A percentile compares a stretch with the other conserved stretches of the same genome.
Conservation (phyloP, 192 early-diverging fungal species). For the Linnemannia schmuckeri region DNA sequence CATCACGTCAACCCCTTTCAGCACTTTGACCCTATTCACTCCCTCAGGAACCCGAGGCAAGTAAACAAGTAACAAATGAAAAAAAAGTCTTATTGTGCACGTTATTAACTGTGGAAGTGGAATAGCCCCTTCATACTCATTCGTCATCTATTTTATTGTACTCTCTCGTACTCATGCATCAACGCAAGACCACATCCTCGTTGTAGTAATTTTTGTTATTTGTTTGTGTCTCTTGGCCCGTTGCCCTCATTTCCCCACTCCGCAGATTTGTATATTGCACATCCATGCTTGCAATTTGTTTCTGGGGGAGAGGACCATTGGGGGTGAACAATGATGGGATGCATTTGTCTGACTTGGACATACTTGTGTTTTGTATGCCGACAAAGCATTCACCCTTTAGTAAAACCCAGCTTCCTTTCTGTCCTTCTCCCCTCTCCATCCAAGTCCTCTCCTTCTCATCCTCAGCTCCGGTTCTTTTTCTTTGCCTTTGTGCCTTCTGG, state of each 20-base stretch:
- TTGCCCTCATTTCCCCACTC: neutral
- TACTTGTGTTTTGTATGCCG: neutral
- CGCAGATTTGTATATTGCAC: neutral
- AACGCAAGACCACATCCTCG: slow-evolving; percentile 2
- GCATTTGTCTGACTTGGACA: neutral
- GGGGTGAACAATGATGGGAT: neutral
- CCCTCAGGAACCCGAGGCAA: slow-evolving; percentile 6
- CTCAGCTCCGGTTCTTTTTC: neutral
- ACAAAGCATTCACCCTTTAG: neutral
- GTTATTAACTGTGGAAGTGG: neutral
- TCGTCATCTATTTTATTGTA: neutral
- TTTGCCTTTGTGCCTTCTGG: neutral
- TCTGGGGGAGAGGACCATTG: slow-evolving; percentile 1
- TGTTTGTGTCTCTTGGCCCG: neutral
- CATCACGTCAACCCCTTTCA: neutral
- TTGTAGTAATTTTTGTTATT: neutral
- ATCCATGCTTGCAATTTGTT: neutral
- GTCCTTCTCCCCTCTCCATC: neutral
- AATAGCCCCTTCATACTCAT: neutral
- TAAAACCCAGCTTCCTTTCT: neutral
- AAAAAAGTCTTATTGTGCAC: neutral
- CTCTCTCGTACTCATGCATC: neutral
- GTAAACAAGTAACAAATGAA: neutral
- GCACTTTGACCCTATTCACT: neutral
- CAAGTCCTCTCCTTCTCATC: neutral